phyloP scores from a whole-genome alignment of 176 grass and related monocot genomes.

The Ampelocalamus luodianensis region DNA sequence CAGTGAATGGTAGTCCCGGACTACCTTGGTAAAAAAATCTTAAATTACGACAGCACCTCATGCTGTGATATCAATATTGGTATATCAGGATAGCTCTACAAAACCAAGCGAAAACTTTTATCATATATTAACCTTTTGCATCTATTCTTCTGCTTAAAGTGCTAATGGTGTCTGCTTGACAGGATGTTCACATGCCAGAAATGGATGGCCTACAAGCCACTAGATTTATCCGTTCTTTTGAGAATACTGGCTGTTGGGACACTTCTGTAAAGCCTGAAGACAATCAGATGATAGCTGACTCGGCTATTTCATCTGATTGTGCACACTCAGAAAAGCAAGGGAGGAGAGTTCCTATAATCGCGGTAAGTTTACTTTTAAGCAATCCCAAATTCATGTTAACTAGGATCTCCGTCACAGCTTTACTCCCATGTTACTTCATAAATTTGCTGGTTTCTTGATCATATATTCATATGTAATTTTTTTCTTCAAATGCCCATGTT shows the following conservation, averaged over 20 bases:
- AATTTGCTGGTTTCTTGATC: constrained; percentile 33
- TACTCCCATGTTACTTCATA: constrained; percentile 25
- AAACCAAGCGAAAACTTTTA: constrained; percentile 31
- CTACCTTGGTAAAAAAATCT: constrained; percentile 7
- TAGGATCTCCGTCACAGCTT: constrained; percentile 6
- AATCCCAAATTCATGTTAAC: constrained; percentile 7
- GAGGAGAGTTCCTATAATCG: constrained; percentile 78
- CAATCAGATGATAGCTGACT: constrained; percentile 44
- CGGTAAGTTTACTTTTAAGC: constrained; percentile 54
- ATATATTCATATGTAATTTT: background rate
- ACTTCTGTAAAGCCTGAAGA: constrained; percentile 61
- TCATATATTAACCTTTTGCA: constrained; percentile 32
- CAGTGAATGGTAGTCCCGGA: background rate
- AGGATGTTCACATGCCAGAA: constrained; percentile 98
- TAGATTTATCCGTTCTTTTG: constrained; percentile 79
- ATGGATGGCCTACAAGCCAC: constrained; percentile 98
- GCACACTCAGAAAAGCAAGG: constrained; percentile 39
- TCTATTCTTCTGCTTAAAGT: constrained; percentile 15
- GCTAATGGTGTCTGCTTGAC: constrained; percentile 24
- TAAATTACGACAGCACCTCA: constrained; percentile 20
- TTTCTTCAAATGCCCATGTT: constrained; percentile 5
- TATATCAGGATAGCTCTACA: background rate
- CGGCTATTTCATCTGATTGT: constrained; percentile 46
- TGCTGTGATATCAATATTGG: constrained; percentile 34
- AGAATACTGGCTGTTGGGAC: constrained; percentile 83